Conservation (phyloP, 169 alveolate genomes). For the Neospora caninum region DNA sequence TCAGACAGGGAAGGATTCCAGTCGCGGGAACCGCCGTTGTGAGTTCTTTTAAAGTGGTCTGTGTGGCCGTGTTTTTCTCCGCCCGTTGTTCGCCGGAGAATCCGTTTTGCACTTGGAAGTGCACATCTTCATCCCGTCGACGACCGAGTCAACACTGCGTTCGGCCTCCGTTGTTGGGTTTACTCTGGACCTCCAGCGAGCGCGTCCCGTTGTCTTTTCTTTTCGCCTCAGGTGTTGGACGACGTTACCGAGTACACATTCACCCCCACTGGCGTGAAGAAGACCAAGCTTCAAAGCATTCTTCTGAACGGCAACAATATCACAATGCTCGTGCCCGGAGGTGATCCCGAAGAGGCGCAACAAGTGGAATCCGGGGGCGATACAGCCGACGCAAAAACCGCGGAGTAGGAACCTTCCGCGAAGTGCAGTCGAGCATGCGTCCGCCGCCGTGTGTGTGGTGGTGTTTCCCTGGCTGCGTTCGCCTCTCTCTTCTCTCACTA, state of each 20-base stretch:
- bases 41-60: too few species aligned
- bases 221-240: slow-evolving; percentile 62
- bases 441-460: neutral
- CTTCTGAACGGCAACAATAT: slow-evolving; percentile 74
- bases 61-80: too few species aligned
- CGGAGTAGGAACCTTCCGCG: neutral
- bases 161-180: neutral
- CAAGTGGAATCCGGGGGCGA: neutral
- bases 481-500: too few species aligned
- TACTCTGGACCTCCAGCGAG: neutral
- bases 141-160: neutral
- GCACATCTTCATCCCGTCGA: too few species aligned
- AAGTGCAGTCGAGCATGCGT: neutral
- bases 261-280: slow-evolving; percentile 71
- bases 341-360: slow-evolving; percentile 69
- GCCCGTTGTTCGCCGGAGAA: too few species aligned
- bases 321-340: slow-evolving; percentile 78
- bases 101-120: too few species aligned
- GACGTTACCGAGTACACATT: slow-evolving; percentile 72
- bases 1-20: too few species aligned
- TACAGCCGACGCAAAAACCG: neutral
- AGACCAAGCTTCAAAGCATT: slow-evolving; percentile 70
- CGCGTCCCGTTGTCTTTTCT: neutral
- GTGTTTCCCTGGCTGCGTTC: neutral
- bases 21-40: too few species aligned